These are phyloP conservation scores for Floccularia luteovirens DNA, from an alignment of 768 basidiomycete genomes.

Conservation along the genomic window DNA sequence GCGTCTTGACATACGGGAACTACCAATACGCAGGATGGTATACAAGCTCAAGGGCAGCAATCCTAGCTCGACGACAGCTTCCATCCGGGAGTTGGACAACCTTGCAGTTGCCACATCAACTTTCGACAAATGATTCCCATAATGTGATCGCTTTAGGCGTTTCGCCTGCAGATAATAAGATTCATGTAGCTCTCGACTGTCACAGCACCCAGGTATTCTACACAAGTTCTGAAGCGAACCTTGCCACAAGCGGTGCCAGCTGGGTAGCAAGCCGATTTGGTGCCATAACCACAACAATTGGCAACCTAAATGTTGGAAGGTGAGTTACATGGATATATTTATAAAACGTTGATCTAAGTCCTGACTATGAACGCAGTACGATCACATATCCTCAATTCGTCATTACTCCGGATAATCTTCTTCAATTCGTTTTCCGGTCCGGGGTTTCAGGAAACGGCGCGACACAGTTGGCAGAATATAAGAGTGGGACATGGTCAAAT, in stretches of 20 bases:
- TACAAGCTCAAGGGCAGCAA: slow-evolving; percentile 28
- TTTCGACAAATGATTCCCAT: slow-evolving; percentile 34
- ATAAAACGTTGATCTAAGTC: background rate
- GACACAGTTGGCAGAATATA: slow-evolving; percentile 39
- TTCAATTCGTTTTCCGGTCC: slow-evolving; percentile 40
- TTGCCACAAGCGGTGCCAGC: slow-evolving; percentile 31
- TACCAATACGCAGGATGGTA: slow-evolving; percentile 41
- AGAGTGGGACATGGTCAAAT: slow-evolving; percentile 29
- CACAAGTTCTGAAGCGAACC: slow-evolving; percentile 29
- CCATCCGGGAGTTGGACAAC: slow-evolving; percentile 33
- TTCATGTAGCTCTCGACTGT: slow-evolving; percentile 40
- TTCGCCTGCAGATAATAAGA: slow-evolving; percentile 35
- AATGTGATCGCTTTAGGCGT: slow-evolving; percentile 37
- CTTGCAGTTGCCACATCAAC: slow-evolving; percentile 31
- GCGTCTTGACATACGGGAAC: slow-evolving; percentile 26
- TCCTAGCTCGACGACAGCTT: slow-evolving; percentile 31
- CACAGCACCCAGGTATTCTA: slow-evolving; percentile 36
- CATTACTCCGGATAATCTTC: slow-evolving; percentile 33
- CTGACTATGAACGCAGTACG: slow-evolving; percentile 14
- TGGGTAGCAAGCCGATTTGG: slow-evolving; percentile 36
- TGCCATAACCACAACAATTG: slow-evolving; percentile 29
- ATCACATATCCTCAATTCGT: slow-evolving; percentile 44
- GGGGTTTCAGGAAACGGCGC: slow-evolving; percentile 40
- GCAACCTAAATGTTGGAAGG: slow-evolving; percentile 33
- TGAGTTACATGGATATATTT: slow-evolving; percentile 14